Base-by-base conservation (phyloP, 192 early-diverging fungal species). In the Mortierella hygrophila region DNA sequence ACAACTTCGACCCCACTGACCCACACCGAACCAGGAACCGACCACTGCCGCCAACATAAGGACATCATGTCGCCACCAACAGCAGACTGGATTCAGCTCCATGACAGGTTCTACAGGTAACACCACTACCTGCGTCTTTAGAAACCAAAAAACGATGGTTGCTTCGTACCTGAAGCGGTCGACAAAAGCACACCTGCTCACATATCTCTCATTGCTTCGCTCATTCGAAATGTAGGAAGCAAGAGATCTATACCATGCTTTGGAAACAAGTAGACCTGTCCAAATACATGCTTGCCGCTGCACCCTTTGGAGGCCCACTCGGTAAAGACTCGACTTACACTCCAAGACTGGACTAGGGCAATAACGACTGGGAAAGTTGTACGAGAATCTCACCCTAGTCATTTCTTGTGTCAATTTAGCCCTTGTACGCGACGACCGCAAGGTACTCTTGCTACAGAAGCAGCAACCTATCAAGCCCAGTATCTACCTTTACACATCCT, bases 281-380 rank as follows among this genome's bases (percentile, higher is more conserved):
- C 15, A 96, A 96, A 76, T 96, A 92, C 83, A 90, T 95, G 72
- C 92, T 97, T 21, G 96, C 97, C 0, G 95, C 92, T 3, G 95
- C 97, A 32, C 94, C 96, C 6, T 97, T 95, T 91, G 98, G 96
- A 40, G 98, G 98, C 13, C 98, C 98, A 9, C 94, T 97, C 38
- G 96, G 96, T 97, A 93, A 76, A n/a, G 18, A 29, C 60, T 15
- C 11, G 29, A 29, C 26, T 65, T 4, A 26, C 26, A 10, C 16
- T 32, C 18, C 49, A 52, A 10, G 73, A 37, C 40, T 41, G 11
- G 26, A 26, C 10, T 13, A 0, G 10, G 11, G 29, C 38, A 23
- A 37, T 38, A 1, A 23, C 57, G 4, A 63, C 16, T 21, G 15
- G 47, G 0, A 74, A 32, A 16, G 23, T 41, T 29, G 38, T 26